Conservation (phyloP, 1,284 basidiomycete species). For the Rhodotorula sp. region DNA sequence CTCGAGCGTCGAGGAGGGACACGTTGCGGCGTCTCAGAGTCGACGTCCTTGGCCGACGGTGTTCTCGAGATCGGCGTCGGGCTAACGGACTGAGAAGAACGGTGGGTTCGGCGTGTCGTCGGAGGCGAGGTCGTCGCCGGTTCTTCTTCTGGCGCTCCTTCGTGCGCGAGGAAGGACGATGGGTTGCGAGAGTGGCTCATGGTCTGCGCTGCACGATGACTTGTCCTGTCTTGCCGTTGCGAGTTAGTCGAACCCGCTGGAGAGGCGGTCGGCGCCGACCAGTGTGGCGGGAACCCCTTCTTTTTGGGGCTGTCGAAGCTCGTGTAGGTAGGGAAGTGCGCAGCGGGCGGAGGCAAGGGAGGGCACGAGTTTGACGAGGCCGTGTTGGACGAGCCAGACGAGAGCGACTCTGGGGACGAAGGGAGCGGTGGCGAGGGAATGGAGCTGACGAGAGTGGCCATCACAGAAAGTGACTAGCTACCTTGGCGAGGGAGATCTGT, state of each 20-base stretch:
- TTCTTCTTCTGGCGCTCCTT: neutral
- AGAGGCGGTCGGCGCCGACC: neutral
- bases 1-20: conserved; percentile 10
- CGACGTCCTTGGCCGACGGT: neutral
- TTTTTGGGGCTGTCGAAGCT: conserved; percentile 3
- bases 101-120: neutral
- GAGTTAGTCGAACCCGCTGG: neutral
- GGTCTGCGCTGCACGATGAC: conserved; percentile 7
- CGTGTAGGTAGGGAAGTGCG: conserved; percentile 2
- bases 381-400: conserved; percentile 21
- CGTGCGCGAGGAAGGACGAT: neutral
- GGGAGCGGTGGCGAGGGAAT: conserved; percentile 19
- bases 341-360: conserved; percentile 9
- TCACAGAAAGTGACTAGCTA: neutral
- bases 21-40: neutral
- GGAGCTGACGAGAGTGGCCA: conserved; percentile 12
- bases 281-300: neutral
- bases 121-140: neutral
- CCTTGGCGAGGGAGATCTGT: neutral
- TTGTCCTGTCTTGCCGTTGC: neutral
- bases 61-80: neutral
- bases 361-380: conserved; percentile 8
- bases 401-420: conserved; percentile 25
- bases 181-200: conserved; percentile 4
- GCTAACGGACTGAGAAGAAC: conserved; percentile 1